phyloP scores from a whole-genome alignment of 331 rosid species.

The Quercus tomentella region DNA sequence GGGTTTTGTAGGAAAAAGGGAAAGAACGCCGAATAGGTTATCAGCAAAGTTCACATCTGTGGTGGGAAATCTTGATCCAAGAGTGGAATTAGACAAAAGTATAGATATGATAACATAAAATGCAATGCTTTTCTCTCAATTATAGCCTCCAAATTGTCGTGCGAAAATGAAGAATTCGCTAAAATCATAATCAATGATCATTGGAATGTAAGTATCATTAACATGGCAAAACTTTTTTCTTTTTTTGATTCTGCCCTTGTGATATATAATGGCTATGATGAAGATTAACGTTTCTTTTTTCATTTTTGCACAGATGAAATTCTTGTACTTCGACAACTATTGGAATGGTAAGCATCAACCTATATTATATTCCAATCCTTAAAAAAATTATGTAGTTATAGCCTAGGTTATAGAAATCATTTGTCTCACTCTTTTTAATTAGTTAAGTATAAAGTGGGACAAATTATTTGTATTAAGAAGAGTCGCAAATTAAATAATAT shows the following conservation, averaged over 20 bases:
- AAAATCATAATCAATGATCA: conserved; percentile 23
- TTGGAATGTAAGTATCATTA: conserved; percentile 57
- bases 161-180: conserved; percentile 40
- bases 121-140: conserved; percentile 39
- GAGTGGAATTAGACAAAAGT: conserved; percentile 44
- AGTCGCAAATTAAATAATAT: too few relatives aligned
- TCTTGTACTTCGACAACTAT: conserved; percentile 31
- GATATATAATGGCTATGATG: too few relatives aligned
- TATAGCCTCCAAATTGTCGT: conserved; percentile 65
- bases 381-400: too few relatives aligned
- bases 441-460: too few relatives aligned
- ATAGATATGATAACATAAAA: conserved; percentile 21
- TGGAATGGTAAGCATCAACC: too few relatives aligned
- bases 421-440: too few relatives aligned
- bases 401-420: too few relatives aligned
- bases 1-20: conserved; percentile 41
- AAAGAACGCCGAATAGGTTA: conserved; percentile 19
- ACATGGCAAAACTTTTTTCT: too few relatives aligned
- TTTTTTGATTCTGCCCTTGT: too few relatives aligned
- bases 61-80: conserved; percentile 32
- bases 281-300: neutral
- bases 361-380: neutral
- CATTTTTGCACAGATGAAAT: conserved; percentile 54
- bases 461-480: too few relatives aligned
- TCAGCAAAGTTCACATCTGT: conserved; percentile 28